Evolutionary conservation across 768 basidiomycete species (phyloP), one percentile per base, ranked within the genome.

Genomic region (Tylopilus sp.): DNA sequence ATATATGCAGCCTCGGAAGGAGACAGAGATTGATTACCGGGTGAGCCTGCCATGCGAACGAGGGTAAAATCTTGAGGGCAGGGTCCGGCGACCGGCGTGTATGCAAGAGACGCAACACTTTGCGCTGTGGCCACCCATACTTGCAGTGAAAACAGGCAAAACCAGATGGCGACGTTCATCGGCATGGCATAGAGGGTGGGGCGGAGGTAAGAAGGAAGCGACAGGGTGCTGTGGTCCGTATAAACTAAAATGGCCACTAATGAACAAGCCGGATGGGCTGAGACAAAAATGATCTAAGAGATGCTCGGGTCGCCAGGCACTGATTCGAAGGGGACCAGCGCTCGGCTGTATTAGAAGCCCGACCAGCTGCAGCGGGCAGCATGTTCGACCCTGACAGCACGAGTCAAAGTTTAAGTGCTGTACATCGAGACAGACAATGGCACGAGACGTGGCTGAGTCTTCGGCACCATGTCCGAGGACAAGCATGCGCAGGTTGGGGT

Each of bases 1-100:
- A 78, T 50, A 57, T 79, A 80, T 6, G 52, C 47, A 1, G 55
- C 15, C 52, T 80, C 79, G 1, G 58, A 57, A 1, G 57, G 4
- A 48, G 69, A 69, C 25, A 80, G 71, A 0, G 61, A 45, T 56
- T 77, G 75, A 22, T 51, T 51, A n/a, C 39, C 56, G 1, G 55
- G 38, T 5, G 52, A 38, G 6, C 69, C 67, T 1, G 62, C 56
- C 62, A 57, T 62, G 40, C 67, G 69, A 22, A 70, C 67, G 40
- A 70, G 62, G 1, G 46, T n/a, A 15, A 70, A 68, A 21, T 25
- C 62, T 1, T 48, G 17, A 0, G 67, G 59, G 31, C 69, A 70
- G 4, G 45, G 1, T 2, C 40, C 59, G 12, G 53, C 44, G 3
- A 55, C 22, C 1, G 69, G 67, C 0, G 58, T 64, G 38, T 68